Base-by-base conservation (phyloP, 306 rosid species). In the Sicyos edulis region DNA sequence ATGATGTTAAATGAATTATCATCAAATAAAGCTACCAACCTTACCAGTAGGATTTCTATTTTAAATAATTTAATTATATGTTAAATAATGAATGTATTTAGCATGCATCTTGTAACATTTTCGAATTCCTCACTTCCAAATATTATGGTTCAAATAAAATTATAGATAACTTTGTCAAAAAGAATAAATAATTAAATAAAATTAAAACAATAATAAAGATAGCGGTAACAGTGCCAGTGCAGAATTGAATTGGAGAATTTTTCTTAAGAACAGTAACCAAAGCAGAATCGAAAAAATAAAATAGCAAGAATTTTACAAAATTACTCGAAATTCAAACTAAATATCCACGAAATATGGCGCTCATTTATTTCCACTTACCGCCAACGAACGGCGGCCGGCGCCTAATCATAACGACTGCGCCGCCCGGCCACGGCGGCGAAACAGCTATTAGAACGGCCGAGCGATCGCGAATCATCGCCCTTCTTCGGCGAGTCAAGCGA, bases 401-500 rank as follows among this genome's bases (percentile, higher is more conserved):
- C 14, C 71, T 10, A 66, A 67, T 47, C 40, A 0, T 11, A 67
- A 20, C 45, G 40, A 12, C 6, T 22, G 3, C 58, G 59, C 45
- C 55, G 56, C 12, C 26, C 52, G 8, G 75, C 32, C n/a, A 83
- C 72, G 6, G 83, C 16, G 4, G 87, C 69, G 60, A 85, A 85
- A 81, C 85, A 88, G 44, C 84, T 81, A 8, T 26, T 80, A 12
- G 91, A 84, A 45, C 83, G 83, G 42, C 79, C 80, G 6, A 87
- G 79, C 1, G 87, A 83, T 29, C 85, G 69, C 10, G 70, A 34
- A 32, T 32, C 37, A 20, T 52, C 47, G 1, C 79, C 49, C 42
- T 81, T 83, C 54, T 74, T 80, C 0, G 86, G 86, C 68, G 86
- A 83, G 45, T 82, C 85, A 58, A 89, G 57, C 13, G 86, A 73